Evolutionary conservation across 768 basidiomycete genomes (phyloP), one percentile per base, ranked within the genome.

Genomic region (Phanerodontia chrysosporium): DNA sequence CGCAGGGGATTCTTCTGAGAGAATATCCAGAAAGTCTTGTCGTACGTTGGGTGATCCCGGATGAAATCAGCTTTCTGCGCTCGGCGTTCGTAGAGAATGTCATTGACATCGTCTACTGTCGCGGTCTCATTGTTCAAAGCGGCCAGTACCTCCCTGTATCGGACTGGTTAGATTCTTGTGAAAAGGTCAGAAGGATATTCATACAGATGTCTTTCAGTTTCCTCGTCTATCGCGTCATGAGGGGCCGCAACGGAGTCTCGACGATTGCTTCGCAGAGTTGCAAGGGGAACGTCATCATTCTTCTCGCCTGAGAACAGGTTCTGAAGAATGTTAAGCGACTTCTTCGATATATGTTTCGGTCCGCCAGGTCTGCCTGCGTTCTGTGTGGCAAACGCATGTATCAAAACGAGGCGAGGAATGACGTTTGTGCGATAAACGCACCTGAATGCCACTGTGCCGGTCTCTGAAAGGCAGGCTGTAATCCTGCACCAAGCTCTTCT

Each of bases 1-100:
- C 96, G 87, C 39, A 95, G 35, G 16, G 74, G 72, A 62, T 89
- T 92, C 62, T 83, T 81, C 73, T 96, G 93, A 1, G 88, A 83
- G 69, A 98, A 88, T 21, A 96, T 60, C 90, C 92, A 97, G 61
- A 98, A 88, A 0, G 90, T 83, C 66, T 85, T 90, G 72, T 98
- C 95, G 67, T 90, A 98, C 2, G 86, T 81, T 0, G 96, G 94
- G 73, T 97, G 89, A 56, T 87, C 83, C 1, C 82, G 83, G 63
- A 97, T 96, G 70, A 96, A 94, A 63, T 95, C 91, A 0, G 89
- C 87, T 67, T 86, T 89, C 65, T 83, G 83, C 8, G 89, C 90
- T 7, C 84, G 81, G 21, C 81, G 81, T 72, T 95, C 91, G 58
- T 84, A 80, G 36, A 81, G 62, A 21, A 80, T 80, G 65, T 95